These are phyloP conservation scores for Castanea sativa DNA, from an alignment of 306 rosid species.

Conservation along the genomic window DNA sequence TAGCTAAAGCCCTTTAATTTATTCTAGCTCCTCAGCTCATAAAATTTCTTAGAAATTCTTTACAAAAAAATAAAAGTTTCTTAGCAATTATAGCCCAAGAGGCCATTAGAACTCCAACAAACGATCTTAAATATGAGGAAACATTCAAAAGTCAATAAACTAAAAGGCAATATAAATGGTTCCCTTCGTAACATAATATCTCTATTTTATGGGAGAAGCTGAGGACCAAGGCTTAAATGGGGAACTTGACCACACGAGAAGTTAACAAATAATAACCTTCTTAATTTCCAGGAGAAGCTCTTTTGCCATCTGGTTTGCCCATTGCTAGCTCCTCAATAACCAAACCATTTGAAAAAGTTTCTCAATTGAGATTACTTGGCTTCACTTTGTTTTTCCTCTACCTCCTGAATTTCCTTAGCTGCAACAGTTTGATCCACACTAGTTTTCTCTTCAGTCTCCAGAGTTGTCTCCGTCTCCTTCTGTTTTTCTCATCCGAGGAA, in stretches of 20 bases:
- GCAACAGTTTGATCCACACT: conserved; percentile 27
- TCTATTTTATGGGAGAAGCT: neutral
- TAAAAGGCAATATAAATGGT: neutral
- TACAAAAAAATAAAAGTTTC: neutral
- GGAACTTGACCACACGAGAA: conserved; percentile 10
- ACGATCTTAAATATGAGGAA: neutral
- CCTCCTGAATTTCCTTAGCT: conserved; percentile 32
- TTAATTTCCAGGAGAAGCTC: conserved; percentile 67
- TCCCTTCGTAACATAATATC: neutral
- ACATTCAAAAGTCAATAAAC: neutral
- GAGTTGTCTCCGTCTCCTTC: conserved; percentile 56
- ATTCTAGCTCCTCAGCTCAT: too few relatives aligned
- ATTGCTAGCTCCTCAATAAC: conserved; percentile 71
- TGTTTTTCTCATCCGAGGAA: conserved; percentile 41
- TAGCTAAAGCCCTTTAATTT: neutral
- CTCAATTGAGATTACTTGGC: conserved; percentile 60
- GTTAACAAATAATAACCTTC: conserved; percentile 34
- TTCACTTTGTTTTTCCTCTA: conserved; percentile 36
- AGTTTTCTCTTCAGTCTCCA: conserved; percentile 43
- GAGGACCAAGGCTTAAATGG: neutral
- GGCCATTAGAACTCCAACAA: neutral
- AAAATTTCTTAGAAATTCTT: neutral
- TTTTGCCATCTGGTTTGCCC: conserved; percentile 96
- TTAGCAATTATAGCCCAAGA: neutral
- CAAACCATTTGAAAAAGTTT: conserved; percentile 76